Conservation (phyloP, 129 eudicot species). For the Smallanthus sonchifolius region DNA sequence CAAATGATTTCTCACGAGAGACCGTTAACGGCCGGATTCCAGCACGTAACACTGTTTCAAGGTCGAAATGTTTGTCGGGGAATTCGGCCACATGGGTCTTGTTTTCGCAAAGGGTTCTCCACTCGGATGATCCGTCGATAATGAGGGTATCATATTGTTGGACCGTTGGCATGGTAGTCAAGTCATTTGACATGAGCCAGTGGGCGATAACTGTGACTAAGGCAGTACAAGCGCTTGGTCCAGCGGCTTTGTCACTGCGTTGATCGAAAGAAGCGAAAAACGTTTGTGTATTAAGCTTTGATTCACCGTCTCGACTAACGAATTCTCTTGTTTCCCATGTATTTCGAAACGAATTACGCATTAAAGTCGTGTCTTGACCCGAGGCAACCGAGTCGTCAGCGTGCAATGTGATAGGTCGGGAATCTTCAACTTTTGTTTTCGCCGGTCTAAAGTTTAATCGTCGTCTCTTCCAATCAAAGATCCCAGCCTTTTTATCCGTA, state of each 20-base stretch:
- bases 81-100: slow-evolving; percentile 32
- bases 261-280: slow-evolving; percentile 81
- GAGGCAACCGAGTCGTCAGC: background rate
- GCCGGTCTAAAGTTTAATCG: slow-evolving; percentile 34
- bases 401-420: background rate
- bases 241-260: slow-evolving; percentile 66
- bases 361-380: background rate
- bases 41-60: slow-evolving; percentile 59
- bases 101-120: slow-evolving; percentile 54
- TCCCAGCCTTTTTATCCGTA: slow-evolving; percentile 41
- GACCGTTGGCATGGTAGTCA: slow-evolving; percentile 39
- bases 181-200: slow-evolving; percentile 49
- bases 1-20: slow-evolving; percentile 38
- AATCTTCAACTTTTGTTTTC: slow-evolving; percentile 12
- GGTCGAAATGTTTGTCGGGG: slow-evolving; percentile 74
- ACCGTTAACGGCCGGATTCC: slow-evolving; percentile 51
- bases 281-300: slow-evolving; percentile 42
- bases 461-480: slow-evolving; percentile 68
- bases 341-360: background rate
- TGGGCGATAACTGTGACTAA: slow-evolving; percentile 72
- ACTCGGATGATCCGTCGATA: slow-evolving; percentile 63
- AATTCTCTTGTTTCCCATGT: slow-evolving; percentile 58
- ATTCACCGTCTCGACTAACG: slow-evolving; percentile 54
- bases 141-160: slow-evolving; percentile 60
- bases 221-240: slow-evolving; percentile 73